phyloP scores from a whole-genome alignment of 192 early-diverging fungal genomes.

The Coemansia sp. region DNA sequence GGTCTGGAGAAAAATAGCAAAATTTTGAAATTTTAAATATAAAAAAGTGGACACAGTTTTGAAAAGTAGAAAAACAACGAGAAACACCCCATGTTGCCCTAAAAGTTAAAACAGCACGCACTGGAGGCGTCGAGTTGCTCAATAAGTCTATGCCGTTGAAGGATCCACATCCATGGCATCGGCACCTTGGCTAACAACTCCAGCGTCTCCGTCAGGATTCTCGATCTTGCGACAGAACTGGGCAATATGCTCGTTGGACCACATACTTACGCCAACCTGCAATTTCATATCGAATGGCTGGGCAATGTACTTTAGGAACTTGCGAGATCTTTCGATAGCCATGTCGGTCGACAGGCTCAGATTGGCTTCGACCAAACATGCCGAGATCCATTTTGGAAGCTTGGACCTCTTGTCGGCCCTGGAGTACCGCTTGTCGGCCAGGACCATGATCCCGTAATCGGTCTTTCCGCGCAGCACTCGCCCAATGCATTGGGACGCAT shows the following conservation, averaged over 20 bases:
- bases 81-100: too few relatives aligned
- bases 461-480: constrained; percentile 96
- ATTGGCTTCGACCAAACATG: constrained; percentile 84
- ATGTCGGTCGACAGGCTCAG: constrained; percentile 97
- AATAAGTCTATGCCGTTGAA: not conserved
- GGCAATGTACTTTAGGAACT: constrained; percentile 94
- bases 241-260: constrained; percentile 73
- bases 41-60: not conserved
- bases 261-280: constrained; percentile 88
- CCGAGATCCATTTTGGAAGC: constrained; percentile 95
- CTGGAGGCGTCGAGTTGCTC: too few relatives aligned
- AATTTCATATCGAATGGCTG: constrained; percentile 82
- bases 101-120: too few relatives aligned
- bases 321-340: constrained; percentile 87
- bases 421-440: constrained; percentile 97
- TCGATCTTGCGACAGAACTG: constrained; percentile 21
- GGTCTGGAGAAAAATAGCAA: constrained; percentile 1
- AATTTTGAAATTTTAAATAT: not conserved
- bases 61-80: too few relatives aligned
- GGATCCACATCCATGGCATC: constrained; percentile 21
- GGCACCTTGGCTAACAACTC: not conserved
- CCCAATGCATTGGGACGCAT: constrained; percentile 99
- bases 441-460: constrained; percentile 99
- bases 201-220: not conserved
- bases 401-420: constrained; percentile 93